A percentile compares a stretch with the other conserved stretches of the same genome.
phyloP scores from a whole-genome alignment of 768 basidiomycete species.

The Baorangia bicolor region DNA sequence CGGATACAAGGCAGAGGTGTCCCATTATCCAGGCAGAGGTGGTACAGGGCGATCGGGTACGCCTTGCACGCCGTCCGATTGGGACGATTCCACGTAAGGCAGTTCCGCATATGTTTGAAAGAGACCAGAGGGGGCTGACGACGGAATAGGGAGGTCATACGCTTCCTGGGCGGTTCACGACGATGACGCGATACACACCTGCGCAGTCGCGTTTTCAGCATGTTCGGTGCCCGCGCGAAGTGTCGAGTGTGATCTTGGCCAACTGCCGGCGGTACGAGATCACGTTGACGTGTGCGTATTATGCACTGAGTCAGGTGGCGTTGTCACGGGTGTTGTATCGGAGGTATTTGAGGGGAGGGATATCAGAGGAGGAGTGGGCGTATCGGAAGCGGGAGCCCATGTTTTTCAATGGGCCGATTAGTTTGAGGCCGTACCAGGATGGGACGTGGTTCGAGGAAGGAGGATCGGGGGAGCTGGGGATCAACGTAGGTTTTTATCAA shows the following conservation, averaged over 20 bases:
- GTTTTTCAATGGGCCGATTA: not conserved
- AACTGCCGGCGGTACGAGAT: not conserved
- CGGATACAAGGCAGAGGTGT: not conserved
- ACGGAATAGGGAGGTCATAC: not conserved
- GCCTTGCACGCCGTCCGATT: not conserved
- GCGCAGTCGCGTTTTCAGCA: too few relatives aligned
- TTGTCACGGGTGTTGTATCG: not conserved
- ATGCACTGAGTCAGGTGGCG: not conserved
- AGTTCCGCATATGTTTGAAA: not conserved
- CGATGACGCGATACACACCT: too few relatives aligned
- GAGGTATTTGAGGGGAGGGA: not conserved
- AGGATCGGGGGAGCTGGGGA: not conserved
- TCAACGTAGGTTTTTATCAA: not conserved
- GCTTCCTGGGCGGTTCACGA: not conserved
- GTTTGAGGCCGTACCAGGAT: not conserved
- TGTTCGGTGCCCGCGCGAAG: not conserved
- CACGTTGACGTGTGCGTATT: not conserved
- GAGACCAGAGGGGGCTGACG: not conserved
- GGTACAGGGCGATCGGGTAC: not conserved
- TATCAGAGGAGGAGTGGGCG: not conserved
- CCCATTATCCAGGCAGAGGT: not conserved
- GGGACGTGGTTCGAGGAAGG: not conserved
- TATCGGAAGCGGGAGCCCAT: not conserved
- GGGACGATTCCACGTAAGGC: not conserved
- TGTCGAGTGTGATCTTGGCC: not conserved